phyloP scores from a whole-genome alignment of 352 stramenopile species.

The Globisporangium orthogonon region DNA sequence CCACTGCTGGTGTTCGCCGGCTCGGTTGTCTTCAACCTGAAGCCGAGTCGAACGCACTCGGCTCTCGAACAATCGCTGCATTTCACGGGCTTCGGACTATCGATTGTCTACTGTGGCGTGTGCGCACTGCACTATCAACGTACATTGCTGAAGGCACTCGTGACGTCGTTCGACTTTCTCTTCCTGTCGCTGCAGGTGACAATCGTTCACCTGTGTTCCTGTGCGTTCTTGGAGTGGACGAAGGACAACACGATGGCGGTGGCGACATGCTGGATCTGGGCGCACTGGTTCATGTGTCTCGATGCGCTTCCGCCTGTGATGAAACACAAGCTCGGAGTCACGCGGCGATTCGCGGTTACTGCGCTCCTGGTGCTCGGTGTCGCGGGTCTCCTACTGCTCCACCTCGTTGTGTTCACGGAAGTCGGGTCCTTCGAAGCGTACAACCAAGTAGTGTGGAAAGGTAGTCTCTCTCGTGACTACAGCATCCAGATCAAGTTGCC shows the following conservation, averaged over 20 bases:
- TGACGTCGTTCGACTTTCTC: conserved; percentile 24
- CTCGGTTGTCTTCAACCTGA: background rate
- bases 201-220: conserved; percentile 12
- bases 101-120: background rate
- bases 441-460: conserved; percentile 13
- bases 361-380: conserved; percentile 6
- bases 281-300: conserved; percentile 18
- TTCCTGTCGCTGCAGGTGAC: conserved; percentile 27
- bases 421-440: conserved; percentile 12
- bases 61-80: background rate
- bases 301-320: conserved; percentile 20
- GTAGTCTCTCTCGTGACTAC: background rate
- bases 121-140: conserved; percentile 10
- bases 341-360: background rate
- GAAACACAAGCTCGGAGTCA: conserved; percentile 11
- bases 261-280: conserved; percentile 17
- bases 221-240: conserved; percentile 22
- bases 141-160: conserved; percentile 9
- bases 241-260: background rate
- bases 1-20: background rate
- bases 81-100: conserved; percentile 2
- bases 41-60: background rate
- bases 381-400: conserved; percentile 1
- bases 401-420: background rate
- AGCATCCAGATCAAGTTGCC: conserved; percentile 13